Conservation (phyloP, 106 monocot species). For the Vanilla planifolia region DNA sequence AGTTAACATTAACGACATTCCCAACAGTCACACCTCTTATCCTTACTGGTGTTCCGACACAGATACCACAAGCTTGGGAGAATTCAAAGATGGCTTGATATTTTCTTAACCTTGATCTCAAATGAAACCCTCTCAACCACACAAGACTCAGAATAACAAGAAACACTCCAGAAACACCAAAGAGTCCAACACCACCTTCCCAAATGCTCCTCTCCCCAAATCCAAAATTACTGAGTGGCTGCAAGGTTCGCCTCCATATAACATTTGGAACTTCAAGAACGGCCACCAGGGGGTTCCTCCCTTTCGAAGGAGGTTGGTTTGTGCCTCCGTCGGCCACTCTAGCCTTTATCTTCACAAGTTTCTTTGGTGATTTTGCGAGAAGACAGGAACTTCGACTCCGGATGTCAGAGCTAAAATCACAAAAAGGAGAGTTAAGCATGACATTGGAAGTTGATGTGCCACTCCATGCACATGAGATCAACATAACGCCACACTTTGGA, state of each 20-base stretch:
- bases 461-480: constrained; percentile 7
- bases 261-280: constrained; percentile 13
- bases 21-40: constrained; percentile 74
- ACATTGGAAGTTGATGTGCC: not conserved
- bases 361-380: constrained; percentile 3
- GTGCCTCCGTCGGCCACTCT: constrained; percentile 11
- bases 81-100: constrained; percentile 67
- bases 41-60: constrained; percentile 64
- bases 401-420: not conserved
- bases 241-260: constrained; percentile 47
- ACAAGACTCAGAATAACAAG: constrained; percentile 42
- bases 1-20: constrained; percentile 46
- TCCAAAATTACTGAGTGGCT: constrained; percentile 63
- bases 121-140: constrained; percentile 56
- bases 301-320: constrained; percentile 3
- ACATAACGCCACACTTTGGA: not conserved
- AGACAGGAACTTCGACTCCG: not conserved
- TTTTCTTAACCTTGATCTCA: constrained; percentile 50
- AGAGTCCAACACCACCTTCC: constrained; percentile 76
- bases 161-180: constrained; percentile 46
- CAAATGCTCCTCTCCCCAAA: constrained; percentile 66
- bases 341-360: constrained; percentile 10
- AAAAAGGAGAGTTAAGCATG: constrained; percentile 2
- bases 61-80: constrained; percentile 62
- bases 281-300: not conserved